Conservation (phyloP, 2,329 filamentous ascomycete species). For the Penicillium sp. region DNA sequence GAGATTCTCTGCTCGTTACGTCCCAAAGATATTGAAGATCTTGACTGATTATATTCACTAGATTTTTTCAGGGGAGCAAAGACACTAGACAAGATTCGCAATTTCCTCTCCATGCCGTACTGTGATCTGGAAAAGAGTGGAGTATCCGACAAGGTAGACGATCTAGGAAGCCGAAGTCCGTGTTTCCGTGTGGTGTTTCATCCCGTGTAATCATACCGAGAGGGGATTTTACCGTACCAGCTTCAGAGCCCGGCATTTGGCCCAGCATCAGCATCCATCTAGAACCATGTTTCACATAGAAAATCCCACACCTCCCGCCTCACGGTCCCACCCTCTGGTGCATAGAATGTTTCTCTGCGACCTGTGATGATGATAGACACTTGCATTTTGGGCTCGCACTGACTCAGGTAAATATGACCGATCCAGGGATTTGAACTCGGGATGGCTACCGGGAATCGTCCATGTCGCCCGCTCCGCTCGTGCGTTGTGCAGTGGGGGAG, state of each 20-base stretch:
- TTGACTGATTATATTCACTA: too few relatives aligned
- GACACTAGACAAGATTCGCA: too few relatives aligned
- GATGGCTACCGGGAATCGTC: neutral
- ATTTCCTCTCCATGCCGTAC: too few relatives aligned
- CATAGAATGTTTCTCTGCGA: neutral
- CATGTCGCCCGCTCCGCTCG: neutral
- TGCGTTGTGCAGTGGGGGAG: neutral
- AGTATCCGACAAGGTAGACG: neutral
- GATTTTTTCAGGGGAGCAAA: too few relatives aligned
- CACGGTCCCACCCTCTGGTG: neutral
- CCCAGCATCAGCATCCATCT: too few relatives aligned
- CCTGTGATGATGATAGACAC: neutral
- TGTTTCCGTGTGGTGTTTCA: constrained; percentile 1
- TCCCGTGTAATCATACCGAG: neutral
- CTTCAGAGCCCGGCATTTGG: too few relatives aligned
- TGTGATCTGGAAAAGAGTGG: too few relatives aligned
- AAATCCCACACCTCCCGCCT: neutral
- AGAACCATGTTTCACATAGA: neutral
- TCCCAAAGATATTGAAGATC: too few relatives aligned
- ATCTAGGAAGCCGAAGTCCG: neutral
- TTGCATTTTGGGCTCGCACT: neutral
- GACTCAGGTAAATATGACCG: neutral
- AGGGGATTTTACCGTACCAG: too few relatives aligned
- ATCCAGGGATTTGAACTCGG: neutral
- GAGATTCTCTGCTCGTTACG: too few relatives aligned